These are phyloP conservation scores for Spathaspora arborariae DNA, from an alignment of 805 yeast genomes.

Conservation along the genomic window DNA sequence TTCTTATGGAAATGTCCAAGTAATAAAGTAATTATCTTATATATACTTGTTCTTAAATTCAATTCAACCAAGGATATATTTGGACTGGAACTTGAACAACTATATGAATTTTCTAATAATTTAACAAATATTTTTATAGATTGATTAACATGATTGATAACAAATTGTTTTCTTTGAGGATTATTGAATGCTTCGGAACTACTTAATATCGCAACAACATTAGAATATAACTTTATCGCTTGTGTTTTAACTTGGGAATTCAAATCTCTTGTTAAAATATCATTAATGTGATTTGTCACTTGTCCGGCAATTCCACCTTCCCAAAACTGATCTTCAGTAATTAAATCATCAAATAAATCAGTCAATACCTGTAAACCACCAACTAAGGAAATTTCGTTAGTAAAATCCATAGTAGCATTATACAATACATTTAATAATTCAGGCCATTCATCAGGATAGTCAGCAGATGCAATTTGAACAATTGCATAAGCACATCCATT, in stretches of 20 bases:
- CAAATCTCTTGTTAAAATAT: conserved; percentile 30
- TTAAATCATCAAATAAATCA: conserved; percentile 81
- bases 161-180: conserved; percentile 32
- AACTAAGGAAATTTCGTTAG: conserved; percentile 30
- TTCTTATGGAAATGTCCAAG: conserved; percentile 26
- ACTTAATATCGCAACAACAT: conserved; percentile 51
- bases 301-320: conserved; percentile 62
- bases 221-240: conserved; percentile 45
- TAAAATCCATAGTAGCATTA: conserved; percentile 28
- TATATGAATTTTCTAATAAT: conserved; percentile 15
- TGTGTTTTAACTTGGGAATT: conserved; percentile 37
- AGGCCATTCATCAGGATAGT: conserved; percentile 97
- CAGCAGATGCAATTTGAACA: conserved; percentile 81
- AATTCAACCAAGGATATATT: conserved; percentile 13
- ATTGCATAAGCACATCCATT: conserved; percentile 69
- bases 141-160: conserved; percentile 20
- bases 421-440: conserved; percentile 51
- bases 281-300: conserved; percentile 48
- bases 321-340: conserved; percentile 84
- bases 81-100: conserved; percentile 1
- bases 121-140: conserved; percentile 16
- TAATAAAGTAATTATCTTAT: conserved; percentile 20
- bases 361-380: conserved; percentile 60
- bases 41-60: conserved; percentile 24
- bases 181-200: conserved; percentile 44